Percentiles rank a stretch among this genome's conserved stretches.
Evolutionary conservation across 345 rosid species (phyloP).

Genomic region (Turritis glabra): DNA sequence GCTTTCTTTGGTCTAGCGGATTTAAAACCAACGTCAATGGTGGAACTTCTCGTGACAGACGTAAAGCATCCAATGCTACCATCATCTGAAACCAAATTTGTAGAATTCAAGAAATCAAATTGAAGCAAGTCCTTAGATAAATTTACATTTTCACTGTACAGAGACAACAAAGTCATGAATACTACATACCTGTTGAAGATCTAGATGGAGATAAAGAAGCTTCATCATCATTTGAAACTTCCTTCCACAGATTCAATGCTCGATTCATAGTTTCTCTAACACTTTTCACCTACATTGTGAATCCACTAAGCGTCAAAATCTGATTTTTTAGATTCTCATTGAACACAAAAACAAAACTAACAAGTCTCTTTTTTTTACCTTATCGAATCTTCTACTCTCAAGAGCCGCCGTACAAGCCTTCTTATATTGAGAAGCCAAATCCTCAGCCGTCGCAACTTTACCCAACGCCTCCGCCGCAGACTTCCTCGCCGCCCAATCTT

Average conservation of each 20-base stretch:
- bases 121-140: not conserved
- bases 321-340: not conserved
- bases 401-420: constrained; percentile 54
- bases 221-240: constrained; percentile 56
- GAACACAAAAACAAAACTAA: not conserved
- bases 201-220: constrained; percentile 38
- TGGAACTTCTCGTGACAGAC: constrained; percentile 48
- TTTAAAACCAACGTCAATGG: constrained; percentile 45
- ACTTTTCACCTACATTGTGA: constrained; percentile 57
- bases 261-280: constrained; percentile 91
- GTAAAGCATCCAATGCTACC: constrained; percentile 47
- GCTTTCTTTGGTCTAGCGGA: constrained; percentile 54
- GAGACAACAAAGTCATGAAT: not conserved
- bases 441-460: constrained; percentile 66
- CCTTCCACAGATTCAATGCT: constrained; percentile 74
- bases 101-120: not conserved
- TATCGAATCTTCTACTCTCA: constrained; percentile 81
- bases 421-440: constrained; percentile 59
- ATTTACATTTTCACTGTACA: not conserved
- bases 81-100: constrained; percentile 53
- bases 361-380: constrained; percentile 48
- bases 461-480: constrained; percentile 90
- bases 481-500: constrained; percentile 91
- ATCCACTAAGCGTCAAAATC: not conserved
- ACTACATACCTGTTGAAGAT: constrained; percentile 34